These are phyloP conservation scores for Leishmania tarentolae DNA, from an alignment of 208 protist species.

Conservation along the genomic window DNA sequence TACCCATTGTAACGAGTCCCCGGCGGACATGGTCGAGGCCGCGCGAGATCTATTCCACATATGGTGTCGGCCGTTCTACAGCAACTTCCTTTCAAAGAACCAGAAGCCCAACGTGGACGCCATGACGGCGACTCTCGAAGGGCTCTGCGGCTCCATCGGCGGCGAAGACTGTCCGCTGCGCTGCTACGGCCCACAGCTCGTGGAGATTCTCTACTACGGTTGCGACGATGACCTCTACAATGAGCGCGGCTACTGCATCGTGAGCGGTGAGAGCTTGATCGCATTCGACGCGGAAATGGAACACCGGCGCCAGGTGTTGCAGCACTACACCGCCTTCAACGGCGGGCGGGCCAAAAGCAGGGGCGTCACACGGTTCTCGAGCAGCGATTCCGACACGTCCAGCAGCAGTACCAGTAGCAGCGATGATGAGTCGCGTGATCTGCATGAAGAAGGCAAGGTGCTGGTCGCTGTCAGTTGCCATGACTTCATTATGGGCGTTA, in stretches of 20 bases:
- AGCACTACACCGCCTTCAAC: constrained; percentile 39
- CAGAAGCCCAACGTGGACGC: constrained; percentile 50
- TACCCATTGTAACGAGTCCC: constrained; percentile 28
- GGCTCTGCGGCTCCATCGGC: constrained; percentile 58
- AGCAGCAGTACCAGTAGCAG: constrained; percentile 4
- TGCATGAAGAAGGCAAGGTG: constrained; percentile 55
- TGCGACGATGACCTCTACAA: constrained; percentile 74
- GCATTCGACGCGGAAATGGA: constrained; percentile 58
- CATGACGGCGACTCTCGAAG: constrained; percentile 77
- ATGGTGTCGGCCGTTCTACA: constrained; percentile 78
- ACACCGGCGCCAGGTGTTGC: constrained; percentile 29
- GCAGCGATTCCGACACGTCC: constrained; percentile 14
- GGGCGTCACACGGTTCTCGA: constrained; percentile 8
- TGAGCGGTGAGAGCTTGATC: constrained; percentile 69
- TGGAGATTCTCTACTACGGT: constrained; percentile 75
- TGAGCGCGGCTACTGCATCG: constrained; percentile 81
- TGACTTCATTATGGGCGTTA: constrained; percentile 65
- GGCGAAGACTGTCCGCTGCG: constrained; percentile 52
- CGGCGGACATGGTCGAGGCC: constrained; percentile 26
- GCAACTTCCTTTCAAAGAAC: constrained; percentile 48
- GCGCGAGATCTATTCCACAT: constrained; percentile 51
- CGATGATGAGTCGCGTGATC: constrained; percentile 35
- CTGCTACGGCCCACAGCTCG: constrained; percentile 44
- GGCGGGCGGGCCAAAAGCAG: neutral
- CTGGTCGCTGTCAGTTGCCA: constrained; percentile 60